Evolutionary conservation across 352 stramenopile species (phyloP), one percentile per base, ranked within the genome.

Genomic region (Saprolegnia parasitica): DNA sequence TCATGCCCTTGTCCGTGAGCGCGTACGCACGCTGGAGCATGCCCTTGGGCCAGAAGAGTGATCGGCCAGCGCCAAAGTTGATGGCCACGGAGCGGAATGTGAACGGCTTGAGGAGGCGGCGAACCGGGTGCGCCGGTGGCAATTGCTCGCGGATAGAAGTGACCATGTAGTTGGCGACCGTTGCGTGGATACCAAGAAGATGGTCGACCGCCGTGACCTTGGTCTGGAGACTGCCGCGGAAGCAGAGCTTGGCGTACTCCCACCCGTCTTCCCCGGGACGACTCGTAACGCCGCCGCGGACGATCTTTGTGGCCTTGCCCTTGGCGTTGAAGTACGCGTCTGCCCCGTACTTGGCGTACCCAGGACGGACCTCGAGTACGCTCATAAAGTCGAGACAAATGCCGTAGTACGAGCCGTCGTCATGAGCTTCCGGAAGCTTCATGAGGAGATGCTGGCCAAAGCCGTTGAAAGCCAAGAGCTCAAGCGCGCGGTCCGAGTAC

Each of bases 191-290:
- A 10, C 58, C 58, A 10, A 66, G 45, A 21, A 66, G 35, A 21
- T 66, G 58, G 37, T 66, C 58, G 37, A 66, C 58, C 15, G 58
- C 58, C 23, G 58, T 66, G 10, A 66, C 58, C 26, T 66, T 66
- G 37, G 58, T 55, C 5, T 55, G 20, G 15, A 52, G 32, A 35
- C 20, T 56, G 58, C 58, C 45, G 9, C 58, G 58, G 24, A 66
- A 66, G 21, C 37, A 55, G 20, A 66, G 24, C 32, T 66, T 66
- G 5, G 49, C 40, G 26, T 66, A 66, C 45, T 52, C 58, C 58
- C 58, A 66, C 4, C 21, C 58, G 0, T 26, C 39, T 21, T 66
- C 37, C 10, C 23, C 32, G 0, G 32, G 32, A 9, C 16, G 5
- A 39, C 1, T 55, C 21, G 58, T 66, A 21, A 20, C 16, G 1